Base-by-base conservation (phyloP, 2,329 filamentous ascomycete species). In the Magnaporthiopsis incrustans region DNA sequence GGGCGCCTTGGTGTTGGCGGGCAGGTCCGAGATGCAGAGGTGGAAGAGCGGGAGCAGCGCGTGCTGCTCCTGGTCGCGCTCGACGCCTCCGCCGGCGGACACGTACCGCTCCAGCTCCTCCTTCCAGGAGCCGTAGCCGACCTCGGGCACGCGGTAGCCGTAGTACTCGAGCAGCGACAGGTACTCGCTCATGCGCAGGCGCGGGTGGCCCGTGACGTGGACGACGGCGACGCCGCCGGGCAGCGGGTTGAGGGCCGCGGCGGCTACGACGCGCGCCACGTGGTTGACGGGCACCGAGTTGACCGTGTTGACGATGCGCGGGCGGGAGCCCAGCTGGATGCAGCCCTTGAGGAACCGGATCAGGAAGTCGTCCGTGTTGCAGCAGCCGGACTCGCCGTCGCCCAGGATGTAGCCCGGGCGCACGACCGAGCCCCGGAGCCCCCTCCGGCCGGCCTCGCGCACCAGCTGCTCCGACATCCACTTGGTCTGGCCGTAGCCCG, bases 401-500 rank as follows among this genome's bases (percentile, higher is more conserved):
- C 92, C 94, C 4, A 89, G 82, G 53, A 97, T 87, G 73, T 97
- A 97, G 35, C 94, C 92, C 4, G 94, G 89, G 15, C 94, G 86
- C 61, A 97, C 81, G 57, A 97, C 85, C 27, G 88, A 83, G 22
- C 91, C 93, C 22, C 77, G 79, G 2, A 97, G 84, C 15, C 94
- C 93, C 64, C 91, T 84, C 64, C 80, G 80, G 61, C 92, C 91
- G 32, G 94, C 93, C 73, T 91, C 89, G 30, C 90, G 84, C 27
- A 92, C 85, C 60, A 97, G 81, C 61, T 85, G 77, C 70, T 88
- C 84, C 10, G 84, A 83, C 7, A 85, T 90, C 92, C 92, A 97
- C 78, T 98, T 97, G 68, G 85, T 87, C 75, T 97, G 93, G 3
- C 94, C 93, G 71, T 97, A 97, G 6, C 94, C 93, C 1, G 91